Conservation (phyloP, 176 grass and related monocot species). For the Raddia guianensis region DNA sequence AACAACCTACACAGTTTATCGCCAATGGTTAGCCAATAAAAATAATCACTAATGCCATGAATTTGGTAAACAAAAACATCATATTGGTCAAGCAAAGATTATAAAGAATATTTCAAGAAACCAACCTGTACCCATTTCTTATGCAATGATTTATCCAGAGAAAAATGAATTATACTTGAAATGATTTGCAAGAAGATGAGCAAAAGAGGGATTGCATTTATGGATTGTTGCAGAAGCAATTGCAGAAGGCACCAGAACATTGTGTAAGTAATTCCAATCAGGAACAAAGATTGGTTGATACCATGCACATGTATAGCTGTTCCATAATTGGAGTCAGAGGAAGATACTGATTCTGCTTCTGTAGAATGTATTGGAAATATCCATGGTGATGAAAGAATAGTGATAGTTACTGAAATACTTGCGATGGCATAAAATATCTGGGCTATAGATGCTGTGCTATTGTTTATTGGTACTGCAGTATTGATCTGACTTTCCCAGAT, state of each 20-base stretch:
- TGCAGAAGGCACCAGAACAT: slow-evolving; percentile 90
- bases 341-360: slow-evolving; percentile 19
- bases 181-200: slow-evolving; percentile 74
- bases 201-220: slow-evolving; percentile 84
- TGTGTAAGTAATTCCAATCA: slow-evolving; percentile 75
- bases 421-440: slow-evolving; percentile 59
- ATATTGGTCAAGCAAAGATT: neutral
- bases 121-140: slow-evolving; percentile 82
- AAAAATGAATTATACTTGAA: slow-evolving; percentile 69
- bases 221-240: slow-evolving; percentile 77
- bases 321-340: slow-evolving; percentile 25
- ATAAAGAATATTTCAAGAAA: slow-evolving; percentile 25
- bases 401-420: slow-evolving; percentile 49
- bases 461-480: slow-evolving; percentile 39
- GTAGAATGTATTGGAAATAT: slow-evolving; percentile 49
- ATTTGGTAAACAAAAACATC: slow-evolving; percentile 16
- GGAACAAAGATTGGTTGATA: slow-evolving; percentile 57
- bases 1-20: slow-evolving; percentile 51
- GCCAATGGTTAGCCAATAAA: slow-evolving; percentile 22
- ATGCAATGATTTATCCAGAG: slow-evolving; percentile 45
- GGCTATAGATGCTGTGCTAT: slow-evolving; percentile 62
- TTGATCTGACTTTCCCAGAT: slow-evolving; percentile 51
- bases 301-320: slow-evolving; percentile 29
- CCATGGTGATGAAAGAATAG: slow-evolving; percentile 66
- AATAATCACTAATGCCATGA: slow-evolving; percentile 25